Percentiles rank a stretch among this genome's conserved stretches.
Evolutionary conservation across 805 yeast genomes (phyloP).

Genomic region (Sporopachydermia lactativora): DNA sequence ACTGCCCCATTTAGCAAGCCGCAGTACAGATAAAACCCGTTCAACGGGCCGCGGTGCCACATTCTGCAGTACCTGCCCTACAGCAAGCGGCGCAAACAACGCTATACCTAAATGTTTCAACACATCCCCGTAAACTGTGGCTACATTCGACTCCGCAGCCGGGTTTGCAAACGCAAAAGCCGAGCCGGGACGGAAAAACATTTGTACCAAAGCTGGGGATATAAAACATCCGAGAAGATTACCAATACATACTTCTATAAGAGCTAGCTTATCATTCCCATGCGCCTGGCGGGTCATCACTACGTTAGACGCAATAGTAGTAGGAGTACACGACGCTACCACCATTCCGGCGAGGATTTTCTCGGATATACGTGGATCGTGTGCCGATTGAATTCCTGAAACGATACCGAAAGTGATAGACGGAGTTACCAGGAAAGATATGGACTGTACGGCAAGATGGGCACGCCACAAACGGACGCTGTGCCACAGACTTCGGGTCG

Average conservation of each 20-base stretch:
- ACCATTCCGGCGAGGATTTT: conserved; percentile 76
- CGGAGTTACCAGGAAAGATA: conserved; percentile 60
- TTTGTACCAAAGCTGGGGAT: conserved; percentile 72
- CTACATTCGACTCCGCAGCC: conserved; percentile 30
- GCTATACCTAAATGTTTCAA: conserved; percentile 81
- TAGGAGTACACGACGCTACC: conserved; percentile 78
- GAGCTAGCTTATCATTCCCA: conserved; percentile 66
- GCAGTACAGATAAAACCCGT: conserved; percentile 43
- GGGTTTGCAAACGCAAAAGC: conserved; percentile 76
- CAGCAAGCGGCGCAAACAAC: conserved; percentile 72
- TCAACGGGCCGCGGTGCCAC: conserved; percentile 49
- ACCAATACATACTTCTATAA: conserved; percentile 79
- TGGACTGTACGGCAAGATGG: conserved; percentile 51
- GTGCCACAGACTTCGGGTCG: conserved; percentile 41
- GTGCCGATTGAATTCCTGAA: conserved; percentile 45
- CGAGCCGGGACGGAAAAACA: conserved; percentile 38
- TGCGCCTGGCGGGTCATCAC: conserved; percentile 82
- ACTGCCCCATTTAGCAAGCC: conserved; percentile 59
- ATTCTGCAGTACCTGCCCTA: conserved; percentile 77
- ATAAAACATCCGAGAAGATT: conserved; percentile 76
- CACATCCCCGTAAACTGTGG: conserved; percentile 50
- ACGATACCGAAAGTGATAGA: conserved; percentile 63
- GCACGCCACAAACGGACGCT: conserved; percentile 73
- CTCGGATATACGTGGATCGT: conserved; percentile 43
- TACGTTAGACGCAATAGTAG: conserved; percentile 84